A percentile compares a stretch with the other conserved stretches of the same genome.
phyloP scores from a whole-genome alignment of 2,329 filamentous ascomycete genomes.

The Penicillium sp. region DNA sequence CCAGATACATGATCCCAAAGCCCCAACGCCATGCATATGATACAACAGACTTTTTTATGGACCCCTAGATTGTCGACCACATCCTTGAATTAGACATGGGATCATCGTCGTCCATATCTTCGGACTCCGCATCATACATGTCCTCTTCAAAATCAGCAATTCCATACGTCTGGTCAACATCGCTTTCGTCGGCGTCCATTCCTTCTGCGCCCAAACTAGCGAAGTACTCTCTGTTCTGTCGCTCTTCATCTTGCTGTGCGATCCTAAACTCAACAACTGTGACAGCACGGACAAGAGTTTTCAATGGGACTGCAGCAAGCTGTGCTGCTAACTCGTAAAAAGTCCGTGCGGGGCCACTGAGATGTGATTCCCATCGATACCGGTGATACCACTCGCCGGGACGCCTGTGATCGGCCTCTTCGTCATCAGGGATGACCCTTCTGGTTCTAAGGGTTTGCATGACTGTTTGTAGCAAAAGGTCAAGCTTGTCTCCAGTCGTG shows the following conservation, averaged over 20 bases:
- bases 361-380: conserved; percentile 49
- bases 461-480: conserved; percentile 43
- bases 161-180: conserved; percentile 11
- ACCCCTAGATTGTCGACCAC: conserved; percentile 17
- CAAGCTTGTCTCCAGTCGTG: conserved; percentile 26
- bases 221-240: conserved; percentile 33
- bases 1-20: background rate
- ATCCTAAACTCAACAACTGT: conserved; percentile 50
- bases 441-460: conserved; percentile 43
- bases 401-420: conserved; percentile 31
- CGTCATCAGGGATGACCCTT: conserved; percentile 38
- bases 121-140: background rate
- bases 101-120: background rate
- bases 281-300: conserved; percentile 52
- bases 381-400: conserved; percentile 52
- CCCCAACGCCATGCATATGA: conserved; percentile 4
- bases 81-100: conserved; percentile 13
- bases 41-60: background rate
- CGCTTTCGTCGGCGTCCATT: conserved; percentile 17
- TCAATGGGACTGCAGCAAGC: conserved; percentile 50
- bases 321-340: conserved; percentile 55
- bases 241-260: conserved; percentile 37
- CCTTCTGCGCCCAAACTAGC: conserved; percentile 20
- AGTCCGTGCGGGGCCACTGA: conserved; percentile 44
- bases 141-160: conserved; percentile 1